Evolutionary conservation across 768 basidiomycete genomes (phyloP), one percentile per base, ranked within the genome.

Genomic region (Leccinum uliginosum): DNA sequence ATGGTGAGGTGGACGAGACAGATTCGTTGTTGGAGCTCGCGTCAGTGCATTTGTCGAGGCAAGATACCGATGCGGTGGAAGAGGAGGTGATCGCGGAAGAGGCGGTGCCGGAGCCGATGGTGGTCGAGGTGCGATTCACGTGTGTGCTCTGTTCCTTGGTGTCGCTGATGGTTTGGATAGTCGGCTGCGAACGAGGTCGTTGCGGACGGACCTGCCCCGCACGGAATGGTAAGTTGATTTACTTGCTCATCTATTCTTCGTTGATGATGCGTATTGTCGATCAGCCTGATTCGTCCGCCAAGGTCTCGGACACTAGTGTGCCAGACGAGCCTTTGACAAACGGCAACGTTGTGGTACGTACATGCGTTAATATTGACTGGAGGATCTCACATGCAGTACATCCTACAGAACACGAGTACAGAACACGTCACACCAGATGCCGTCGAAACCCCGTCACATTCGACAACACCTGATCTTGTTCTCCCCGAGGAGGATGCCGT

Each of bases 21-120:
- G 68, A 66, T 45, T 15, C 49, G 50, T 51, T 67, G 45, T 55
- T 69, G 52, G 59, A 65, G 10, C 59, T 69, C n/a, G 68, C 60
- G 38, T 65, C 63, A 15, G 63, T 69, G 23, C 65, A 68, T 43
- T 55, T 67, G n/a, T 62, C 56, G 9, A 47, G 11, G 38, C 15
- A 38, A 30, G 47, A 30, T 24, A 19, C 23, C 44, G 30, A 32
- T 24, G 15, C 3, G n/a, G 50, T 51, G 32, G 54, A 48, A 14
- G 59, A 56, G 35, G 47, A 32, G 30, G 30, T 11, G 3, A 15
- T 15, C 4, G 47, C 29, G 15, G 48, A 52, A 27, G 27, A 17
- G 32, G 45, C 24, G 3, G 44, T 45, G 24, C 21, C 50, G 10
- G 52, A 38, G 15, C 8, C 29, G 1, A 5, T 51, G 52, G 51